phyloP scores from a whole-genome alignment of 371 early-diverging fungal genomes.

The Mortierella sp. region DNA sequence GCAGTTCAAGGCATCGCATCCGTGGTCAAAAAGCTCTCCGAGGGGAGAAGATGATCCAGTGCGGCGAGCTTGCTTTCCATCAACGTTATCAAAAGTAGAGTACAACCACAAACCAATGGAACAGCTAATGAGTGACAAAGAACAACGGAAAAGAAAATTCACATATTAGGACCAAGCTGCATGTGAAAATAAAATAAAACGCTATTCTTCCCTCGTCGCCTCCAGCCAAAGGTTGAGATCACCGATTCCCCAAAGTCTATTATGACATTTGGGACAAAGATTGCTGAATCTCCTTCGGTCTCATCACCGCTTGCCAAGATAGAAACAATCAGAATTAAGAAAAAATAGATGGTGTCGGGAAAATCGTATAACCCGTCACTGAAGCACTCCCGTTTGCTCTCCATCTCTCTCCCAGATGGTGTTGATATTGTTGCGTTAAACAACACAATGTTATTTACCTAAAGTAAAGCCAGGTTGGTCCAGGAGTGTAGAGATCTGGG shows the following conservation, averaged over 20 bases:
- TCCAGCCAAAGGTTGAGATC: constrained; percentile 2
- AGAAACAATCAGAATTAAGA: not conserved
- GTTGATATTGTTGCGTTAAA: no score
- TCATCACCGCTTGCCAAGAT: not conserved
- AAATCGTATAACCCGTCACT: constrained; percentile 1
- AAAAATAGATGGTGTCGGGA: not conserved
- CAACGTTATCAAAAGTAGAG: constrained; percentile 97
- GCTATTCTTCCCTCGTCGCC: not conserved
- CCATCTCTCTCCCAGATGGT: not conserved
- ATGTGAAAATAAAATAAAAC: not conserved
- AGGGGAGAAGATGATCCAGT: constrained; percentile 95
- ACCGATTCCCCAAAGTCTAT: not conserved
- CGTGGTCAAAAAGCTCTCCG: constrained; percentile 96
- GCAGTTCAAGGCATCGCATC: constrained; percentile 94
- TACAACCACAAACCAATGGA: constrained; percentile 93
- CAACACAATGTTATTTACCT: constrained; percentile 55
- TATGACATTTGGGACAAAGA: not conserved
- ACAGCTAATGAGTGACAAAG: constrained; percentile 65
- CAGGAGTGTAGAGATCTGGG: constrained; percentile 82
- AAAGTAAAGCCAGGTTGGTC: constrained; percentile 90
- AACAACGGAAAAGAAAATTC: not conserved
- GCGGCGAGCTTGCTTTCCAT: constrained; percentile 98
- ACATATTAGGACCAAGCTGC: not conserved
- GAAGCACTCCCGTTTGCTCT: not conserved
- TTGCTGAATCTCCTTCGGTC: not conserved